Evolutionary conservation across 495 filamentous ascomycete genomes (phyloP).

Genomic region (Penicillium chermesinum): DNA sequence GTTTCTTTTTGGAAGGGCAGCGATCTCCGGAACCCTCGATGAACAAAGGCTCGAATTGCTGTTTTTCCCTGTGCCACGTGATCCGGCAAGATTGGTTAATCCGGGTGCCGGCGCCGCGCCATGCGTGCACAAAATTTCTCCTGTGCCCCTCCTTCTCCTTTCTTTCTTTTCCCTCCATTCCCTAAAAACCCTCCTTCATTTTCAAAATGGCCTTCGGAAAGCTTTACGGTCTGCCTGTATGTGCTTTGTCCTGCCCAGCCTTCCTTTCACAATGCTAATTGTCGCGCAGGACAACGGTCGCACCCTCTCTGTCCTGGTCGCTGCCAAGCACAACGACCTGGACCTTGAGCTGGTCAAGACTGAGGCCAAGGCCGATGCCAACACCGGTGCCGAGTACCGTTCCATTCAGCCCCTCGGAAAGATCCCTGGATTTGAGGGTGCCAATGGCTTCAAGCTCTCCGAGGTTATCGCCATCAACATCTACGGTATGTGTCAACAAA

Average conservation of each 20-base stretch:
- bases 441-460: slow-evolving; percentile 82
- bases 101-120: slow-evolving; percentile 29
- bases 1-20: background rate
- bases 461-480: slow-evolving; percentile 95
- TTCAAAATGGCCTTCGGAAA: slow-evolving; percentile 91
- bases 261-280: slow-evolving; percentile 11
- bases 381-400: slow-evolving; percentile 62
- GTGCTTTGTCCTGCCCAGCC: slow-evolving; percentile 24
- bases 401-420: slow-evolving; percentile 83
- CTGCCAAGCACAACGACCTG: slow-evolving; percentile 93
- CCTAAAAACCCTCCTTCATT: slow-evolving; percentile 9
- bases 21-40: background rate
- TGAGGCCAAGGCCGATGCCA: slow-evolving; percentile 41
- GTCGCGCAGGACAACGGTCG: slow-evolving; percentile 73
- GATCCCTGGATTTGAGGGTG: slow-evolving; percentile 86
- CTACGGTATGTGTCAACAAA: slow-evolving; percentile 69
- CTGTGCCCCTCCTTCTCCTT: slow-evolving; percentile 27
- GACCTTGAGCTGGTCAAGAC: slow-evolving; percentile 79
- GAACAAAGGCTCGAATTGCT: slow-evolving; percentile 7
- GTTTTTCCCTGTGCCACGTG: slow-evolving; percentile 29
- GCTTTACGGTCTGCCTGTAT: slow-evolving; percentile 82
- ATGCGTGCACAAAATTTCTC: slow-evolving; percentile 35
- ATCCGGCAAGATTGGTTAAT: slow-evolving; percentile 22
- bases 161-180: slow-evolving; percentile 29
- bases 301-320: slow-evolving; percentile 78